phyloP scores from a whole-genome alignment of 371 early-diverging fungal genomes.

The Mucor piriformis region DNA sequence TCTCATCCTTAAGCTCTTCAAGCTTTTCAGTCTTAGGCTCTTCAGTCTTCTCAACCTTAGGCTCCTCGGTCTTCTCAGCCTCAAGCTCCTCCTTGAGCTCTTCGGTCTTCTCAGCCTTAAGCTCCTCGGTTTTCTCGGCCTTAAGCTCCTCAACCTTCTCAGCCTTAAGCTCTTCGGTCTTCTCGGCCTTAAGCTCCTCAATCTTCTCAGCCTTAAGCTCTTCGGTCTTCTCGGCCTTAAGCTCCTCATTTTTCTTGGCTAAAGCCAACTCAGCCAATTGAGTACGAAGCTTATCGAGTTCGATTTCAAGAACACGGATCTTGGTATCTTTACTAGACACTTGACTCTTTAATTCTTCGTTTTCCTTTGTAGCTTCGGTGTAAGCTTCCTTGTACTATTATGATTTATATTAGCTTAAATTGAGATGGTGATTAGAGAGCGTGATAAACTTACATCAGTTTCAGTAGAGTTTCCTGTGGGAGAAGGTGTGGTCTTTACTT shows the following conservation, averaged over 20 bases:
- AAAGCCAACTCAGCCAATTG: conserved; percentile 37
- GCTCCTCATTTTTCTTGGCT: conserved; percentile 25
- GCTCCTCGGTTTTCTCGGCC: too few relatives aligned
- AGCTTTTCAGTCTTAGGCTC: too few relatives aligned
- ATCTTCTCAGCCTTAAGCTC: too few relatives aligned
- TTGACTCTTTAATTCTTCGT: conserved; percentile 81
- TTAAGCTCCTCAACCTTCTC: too few relatives aligned
- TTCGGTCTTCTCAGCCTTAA: too few relatives aligned
- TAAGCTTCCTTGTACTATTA: conserved; percentile 78
- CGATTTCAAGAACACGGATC: conserved; percentile 81
- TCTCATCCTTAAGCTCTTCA: too few relatives aligned
- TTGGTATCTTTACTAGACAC: conserved; percentile 75
- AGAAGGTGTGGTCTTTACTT: conserved; percentile 28
- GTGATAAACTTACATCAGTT: conserved; percentile 67
- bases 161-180: too few relatives aligned
- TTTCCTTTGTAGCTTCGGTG: conserved; percentile 76
- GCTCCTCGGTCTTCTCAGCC: too few relatives aligned
- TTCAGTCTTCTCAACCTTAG: too few relatives aligned
- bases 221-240: too few relatives aligned
- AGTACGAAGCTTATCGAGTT: conserved; percentile 59
- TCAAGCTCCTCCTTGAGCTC: too few relatives aligned
- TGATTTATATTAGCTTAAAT: background rate
- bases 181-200: conserved; percentile 17
- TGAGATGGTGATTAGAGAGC: too few relatives aligned
- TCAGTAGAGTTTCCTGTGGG: conserved; percentile 37